Base-by-base conservation (phyloP, 192 early-diverging fungal genomes). In the Linderina pennispora region DNA sequence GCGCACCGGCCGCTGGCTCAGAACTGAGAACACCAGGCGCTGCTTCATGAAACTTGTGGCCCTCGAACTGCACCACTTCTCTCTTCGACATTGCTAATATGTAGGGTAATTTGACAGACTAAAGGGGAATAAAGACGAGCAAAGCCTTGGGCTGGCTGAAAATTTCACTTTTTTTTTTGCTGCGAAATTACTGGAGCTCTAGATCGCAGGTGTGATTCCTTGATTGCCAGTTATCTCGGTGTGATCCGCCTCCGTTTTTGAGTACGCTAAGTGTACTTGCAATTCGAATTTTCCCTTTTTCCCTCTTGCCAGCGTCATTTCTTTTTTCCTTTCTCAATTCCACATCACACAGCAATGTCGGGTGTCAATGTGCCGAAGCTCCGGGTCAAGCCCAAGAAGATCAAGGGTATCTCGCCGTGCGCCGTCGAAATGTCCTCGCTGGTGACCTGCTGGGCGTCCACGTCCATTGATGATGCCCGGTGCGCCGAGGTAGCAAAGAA, bases 31-130 rank as follows among this genome's bases (percentile, higher is more conserved):
- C 11, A 99, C 77, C 39, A 99, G 79, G 28, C 96, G 76, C 65
- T 97, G 91, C 36, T 91, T 77, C 41, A 99, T 69, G 54, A n/a
- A 88, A 89, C 53, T 80, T 79, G 69, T 92, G 86, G 11, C 93
- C 96, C 49, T 87, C 78, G 48, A 87, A 87, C 25, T 77, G 50
- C 20, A 60, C 19, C 8, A 52, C 37, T 9, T 67, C 54, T 34
- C 69, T 48, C 24, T 62, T 66, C 20, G 62, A 66, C 69, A 73
- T 73, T 31, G 8, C 18, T 43, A 39, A 25, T n/a, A 23, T 33
- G 23, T 43, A 22, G 9, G 23, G 20, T 15, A 42, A 17, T 45
- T 41, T 20, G 20, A 36, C 32, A 46, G 17, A 36, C 40, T 42
- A 43, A 48, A 43, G 18, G 5, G 5, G 5, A 43, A 53, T 36